A percentile compares a stretch with the other conserved stretches of the same genome.
These are phyloP conservation scores for Cryphonectria parasitica DNA, from an alignment of 2,329 filamentous ascomycete genomes.

Conservation along the genomic window DNA sequence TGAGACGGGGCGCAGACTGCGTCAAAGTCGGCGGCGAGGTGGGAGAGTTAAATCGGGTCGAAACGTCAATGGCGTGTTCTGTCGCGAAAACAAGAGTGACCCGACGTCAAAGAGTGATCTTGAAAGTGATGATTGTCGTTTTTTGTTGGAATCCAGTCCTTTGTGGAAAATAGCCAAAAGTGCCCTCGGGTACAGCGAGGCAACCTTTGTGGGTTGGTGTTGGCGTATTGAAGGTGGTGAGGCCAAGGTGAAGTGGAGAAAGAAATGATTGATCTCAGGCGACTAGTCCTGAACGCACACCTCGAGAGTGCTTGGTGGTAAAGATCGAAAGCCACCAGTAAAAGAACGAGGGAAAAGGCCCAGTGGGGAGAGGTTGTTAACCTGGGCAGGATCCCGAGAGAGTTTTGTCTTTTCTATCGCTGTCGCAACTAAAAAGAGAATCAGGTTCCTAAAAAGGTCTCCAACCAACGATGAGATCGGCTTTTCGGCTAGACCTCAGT, in stretches of 20 bases:
- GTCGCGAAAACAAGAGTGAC: neutral
- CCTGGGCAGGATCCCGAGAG: neutral
- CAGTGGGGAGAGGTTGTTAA: neutral
- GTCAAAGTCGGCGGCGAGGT: neutral
- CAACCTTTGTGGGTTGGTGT: slow-evolving; percentile 11
- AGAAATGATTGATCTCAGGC: slow-evolving; percentile 5
- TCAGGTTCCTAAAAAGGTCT: neutral
- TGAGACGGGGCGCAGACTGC: neutral
- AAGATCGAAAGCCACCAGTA: neutral
- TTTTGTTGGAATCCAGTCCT: slow-evolving; percentile 25
- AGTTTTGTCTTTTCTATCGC: neutral
- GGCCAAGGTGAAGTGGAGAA: slow-evolving; percentile 5
- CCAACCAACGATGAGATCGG: neutral
- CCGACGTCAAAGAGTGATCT: neutral
- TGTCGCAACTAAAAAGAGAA: neutral
- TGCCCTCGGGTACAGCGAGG: neutral
- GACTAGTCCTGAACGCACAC: slow-evolving; percentile 7
- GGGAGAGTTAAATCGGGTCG: neutral
- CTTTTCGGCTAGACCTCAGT: neutral
- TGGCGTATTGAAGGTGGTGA: neutral
- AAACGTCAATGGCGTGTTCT: neutral
- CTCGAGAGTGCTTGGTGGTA: neutral
- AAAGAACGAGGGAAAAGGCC: neutral
- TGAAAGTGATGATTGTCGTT: slow-evolving; percentile 7
- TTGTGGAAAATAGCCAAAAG: slow-evolving; percentile 7